These are phyloP conservation scores for Tephrocybe sp. DNA, from an alignment of 768 basidiomycete species.

Conservation along the genomic window DNA sequence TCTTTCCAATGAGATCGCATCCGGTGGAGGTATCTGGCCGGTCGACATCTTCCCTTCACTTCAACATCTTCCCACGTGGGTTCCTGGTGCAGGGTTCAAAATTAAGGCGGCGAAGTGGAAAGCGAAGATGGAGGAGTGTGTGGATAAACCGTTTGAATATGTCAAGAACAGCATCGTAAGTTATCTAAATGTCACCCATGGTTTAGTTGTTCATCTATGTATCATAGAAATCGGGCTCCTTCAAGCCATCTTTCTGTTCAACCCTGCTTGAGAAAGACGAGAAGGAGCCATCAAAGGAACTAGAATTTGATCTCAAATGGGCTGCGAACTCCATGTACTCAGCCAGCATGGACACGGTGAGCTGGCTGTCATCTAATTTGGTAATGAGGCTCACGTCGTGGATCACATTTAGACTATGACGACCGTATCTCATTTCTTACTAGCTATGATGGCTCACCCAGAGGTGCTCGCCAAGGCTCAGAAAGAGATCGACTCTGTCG, in stretches of 20 bases:
- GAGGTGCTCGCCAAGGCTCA: conserved; percentile 58
- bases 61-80: conserved; percentile 60
- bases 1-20: conserved; percentile 40
- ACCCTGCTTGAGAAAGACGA: conserved; percentile 55
- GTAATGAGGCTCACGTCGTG: not conserved
- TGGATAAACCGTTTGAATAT: conserved; percentile 60
- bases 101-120: conserved; percentile 62
- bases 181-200: too few relatives aligned
- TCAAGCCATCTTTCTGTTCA: conserved; percentile 43
- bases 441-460: conserved; percentile 67
- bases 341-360: conserved; percentile 66
- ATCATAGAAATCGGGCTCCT: conserved; percentile 39
- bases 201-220: too few relatives aligned
- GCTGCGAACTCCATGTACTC: conserved; percentile 84
- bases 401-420: conserved; percentile 48
- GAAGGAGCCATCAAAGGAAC: conserved; percentile 33
- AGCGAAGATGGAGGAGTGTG: conserved; percentile 60
- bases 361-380: conserved; percentile 5
- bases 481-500: conserved; percentile 61
- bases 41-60: conserved; percentile 50
- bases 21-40: conserved; percentile 48
- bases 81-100: conserved; percentile 69
- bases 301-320: conserved; percentile 75
- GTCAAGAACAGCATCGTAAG: conserved; percentile 59
- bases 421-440: conserved; percentile 56